Evolutionary conservation across 352 stramenopile species (phyloP), one percentile per base, ranked within the genome.

Genomic region (Thraustochytrium striatum): DNA sequence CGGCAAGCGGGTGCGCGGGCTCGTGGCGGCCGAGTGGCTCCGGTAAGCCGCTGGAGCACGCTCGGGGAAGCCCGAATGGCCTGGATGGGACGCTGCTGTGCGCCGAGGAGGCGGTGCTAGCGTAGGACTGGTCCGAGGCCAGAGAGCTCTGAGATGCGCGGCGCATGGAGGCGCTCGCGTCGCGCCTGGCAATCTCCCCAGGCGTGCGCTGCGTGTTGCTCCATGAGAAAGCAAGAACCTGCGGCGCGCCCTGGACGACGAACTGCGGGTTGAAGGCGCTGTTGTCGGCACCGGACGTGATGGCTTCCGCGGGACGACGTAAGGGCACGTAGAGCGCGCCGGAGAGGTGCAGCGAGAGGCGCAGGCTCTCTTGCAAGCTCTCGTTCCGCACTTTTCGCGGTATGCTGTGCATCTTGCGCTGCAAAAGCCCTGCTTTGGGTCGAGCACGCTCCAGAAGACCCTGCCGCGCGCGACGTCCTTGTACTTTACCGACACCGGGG

Each of bases 391-490:
- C 68, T 75, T 75, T 75, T 7, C 65, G 65, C 0, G 65, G 65
- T 3, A 75, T 16, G 39, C 30, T 43, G 21, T 75, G 65, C 44
- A 75, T 75, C 25, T 61, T 75, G 11, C 65, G 44, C 0, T 39
- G 30, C 13, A 75, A 2, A 75, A 75, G 21, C 65, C 65, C 11
- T 32, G 32, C 8, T 61, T 39, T 5, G 65, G 65, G 47, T 75
- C 44, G 0, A 30, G 32, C 43, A 43, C 21, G 35, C 41, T 61
- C 65, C 65, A 75, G 30, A 30, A 75, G 9, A 75, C n/a, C 19
- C 43, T 38, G 30, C 65, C 65, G 13, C 68, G 65, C 8, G 41
- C 44, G 32, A 75, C 65, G 52, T 75, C 65, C 47, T 75, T 75
- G 65, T 75, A 75, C 50, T 75, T 75, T 5, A 75, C 65, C n/a